Evolutionary conservation across 108 stramenopile genomes (phyloP).

Genomic region (Fragilaria crotonensis): DNA sequence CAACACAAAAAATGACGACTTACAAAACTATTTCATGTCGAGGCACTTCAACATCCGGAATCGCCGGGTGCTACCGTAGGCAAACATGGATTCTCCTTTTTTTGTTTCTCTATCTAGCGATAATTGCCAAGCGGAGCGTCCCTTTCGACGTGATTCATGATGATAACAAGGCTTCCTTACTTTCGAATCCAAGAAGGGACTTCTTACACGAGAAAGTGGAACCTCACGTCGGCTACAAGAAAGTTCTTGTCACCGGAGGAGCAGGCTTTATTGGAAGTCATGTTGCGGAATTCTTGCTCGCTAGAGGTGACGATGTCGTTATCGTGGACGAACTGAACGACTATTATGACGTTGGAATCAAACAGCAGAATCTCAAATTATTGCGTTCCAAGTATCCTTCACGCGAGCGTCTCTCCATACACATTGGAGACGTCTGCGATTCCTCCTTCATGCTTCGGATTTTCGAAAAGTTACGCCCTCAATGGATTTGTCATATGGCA

Average conservation of each 20-base stretch:
- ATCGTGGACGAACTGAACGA: conserved; percentile 98
- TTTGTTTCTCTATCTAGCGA: too few relatives aligned
- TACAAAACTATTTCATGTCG: too few relatives aligned
- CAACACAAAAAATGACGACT: too few relatives aligned
- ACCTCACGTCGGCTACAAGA: conserved; percentile 79
- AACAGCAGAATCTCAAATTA: conserved; percentile 77
- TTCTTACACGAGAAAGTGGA: too few relatives aligned
- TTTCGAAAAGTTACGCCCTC: conserved; percentile 69
- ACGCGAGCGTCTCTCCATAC: conserved; percentile 42
- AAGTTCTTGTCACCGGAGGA: conserved; percentile 95
- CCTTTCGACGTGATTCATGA: too few relatives aligned
- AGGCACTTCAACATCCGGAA: too few relatives aligned
- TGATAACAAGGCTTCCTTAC: too few relatives aligned
- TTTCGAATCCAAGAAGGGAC: too few relatives aligned
- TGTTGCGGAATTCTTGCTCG: conserved; percentile 73
- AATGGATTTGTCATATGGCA: conserved; percentile 96
- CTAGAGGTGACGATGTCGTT: conserved; percentile 91
- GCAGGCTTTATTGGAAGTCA: conserved; percentile 95
- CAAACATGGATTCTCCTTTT: too few relatives aligned
- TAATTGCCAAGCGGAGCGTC: too few relatives aligned
- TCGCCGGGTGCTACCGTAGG: too few relatives aligned
- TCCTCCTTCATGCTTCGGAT: conserved; percentile 67
- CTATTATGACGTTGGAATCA: conserved; percentile 92
- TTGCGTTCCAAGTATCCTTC: conserved; percentile 37
- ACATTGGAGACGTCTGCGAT: conserved; percentile 92